Percentiles rank a stretch among this genome's conserved stretches.
Conservation (phyloP, 2,329 filamentous ascomycete genomes). For the Colletotrichum sp. region DNA sequence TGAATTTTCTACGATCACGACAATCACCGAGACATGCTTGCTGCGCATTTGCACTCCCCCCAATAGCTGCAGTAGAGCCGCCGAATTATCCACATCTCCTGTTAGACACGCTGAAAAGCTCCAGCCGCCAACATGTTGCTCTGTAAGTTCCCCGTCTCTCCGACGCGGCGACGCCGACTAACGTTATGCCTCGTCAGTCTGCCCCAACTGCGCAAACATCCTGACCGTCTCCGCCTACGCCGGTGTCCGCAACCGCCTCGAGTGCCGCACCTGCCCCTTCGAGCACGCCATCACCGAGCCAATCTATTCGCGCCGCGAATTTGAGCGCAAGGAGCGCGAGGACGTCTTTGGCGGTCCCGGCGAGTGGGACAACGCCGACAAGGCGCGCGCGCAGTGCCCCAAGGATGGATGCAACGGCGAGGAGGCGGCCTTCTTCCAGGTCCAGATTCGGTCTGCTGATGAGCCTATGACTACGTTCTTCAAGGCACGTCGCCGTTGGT, state of each 20-base stretch:
- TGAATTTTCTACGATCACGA: slow-evolving; percentile 14
- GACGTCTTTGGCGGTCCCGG: slow-evolving; percentile 88
- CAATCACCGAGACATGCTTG: background rate
- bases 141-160: slow-evolving; percentile 50
- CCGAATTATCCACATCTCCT: no score
- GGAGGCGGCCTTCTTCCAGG: slow-evolving; percentile 92
- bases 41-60: background rate
- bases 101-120: background rate
- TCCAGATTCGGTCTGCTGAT: slow-evolving; percentile 97
- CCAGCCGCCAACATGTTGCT: slow-evolving; percentile 61
- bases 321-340: slow-evolving; percentile 86
- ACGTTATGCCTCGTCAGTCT: slow-evolving; percentile 60
- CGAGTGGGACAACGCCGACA: slow-evolving; percentile 91
- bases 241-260: slow-evolving; percentile 77
- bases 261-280: slow-evolving; percentile 95
- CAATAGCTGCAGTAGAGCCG: background rate
- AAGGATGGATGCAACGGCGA: slow-evolving; percentile 80
- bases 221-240: slow-evolving; percentile 72
- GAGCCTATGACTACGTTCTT: slow-evolving; percentile 98
- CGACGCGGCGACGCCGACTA: background rate
- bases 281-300: slow-evolving; percentile 80
- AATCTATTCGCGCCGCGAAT: slow-evolving; percentile 82
- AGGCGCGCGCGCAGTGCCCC: slow-evolving; percentile 81
- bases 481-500: slow-evolving; percentile 61
- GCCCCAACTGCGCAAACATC: slow-evolving; percentile 83